Evolutionary conservation across 2,329 filamentous ascomycete species (phyloP).

Genomic region (Aspergillus arachidicola): DNA sequence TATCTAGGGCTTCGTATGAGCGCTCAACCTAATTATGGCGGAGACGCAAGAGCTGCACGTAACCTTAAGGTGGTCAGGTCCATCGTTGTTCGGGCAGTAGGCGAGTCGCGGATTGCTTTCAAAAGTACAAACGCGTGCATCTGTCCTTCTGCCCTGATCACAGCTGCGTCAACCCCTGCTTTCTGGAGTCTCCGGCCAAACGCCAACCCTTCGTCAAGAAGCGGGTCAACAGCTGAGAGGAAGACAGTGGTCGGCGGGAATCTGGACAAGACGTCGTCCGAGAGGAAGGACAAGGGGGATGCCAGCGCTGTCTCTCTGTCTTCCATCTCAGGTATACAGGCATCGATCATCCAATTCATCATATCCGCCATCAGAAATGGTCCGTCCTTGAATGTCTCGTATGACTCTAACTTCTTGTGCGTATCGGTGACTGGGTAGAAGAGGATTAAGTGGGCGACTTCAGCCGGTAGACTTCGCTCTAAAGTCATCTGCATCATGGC

Average conservation of each 20-base stretch:
- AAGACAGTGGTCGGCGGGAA: conserved; percentile 15
- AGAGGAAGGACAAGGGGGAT: conserved; percentile 7
- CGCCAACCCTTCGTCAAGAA: conserved; percentile 13
- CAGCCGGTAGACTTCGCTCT: conserved; percentile 4
- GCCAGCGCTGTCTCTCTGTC: conserved; percentile 9
- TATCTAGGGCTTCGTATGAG: no score
- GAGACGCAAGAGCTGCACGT: no score
- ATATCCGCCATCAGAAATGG: conserved; percentile 10
- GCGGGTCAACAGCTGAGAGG: conserved; percentile 9
- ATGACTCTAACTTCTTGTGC: conserved; percentile 8
- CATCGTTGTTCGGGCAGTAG: conserved; percentile 11
- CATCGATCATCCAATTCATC: conserved; percentile 16
- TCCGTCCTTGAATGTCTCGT: conserved; percentile 10
- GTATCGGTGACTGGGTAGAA: conserved; percentile 15
- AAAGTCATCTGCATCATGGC: conserved; percentile 10
- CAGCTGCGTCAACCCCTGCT: conserved; percentile 12
- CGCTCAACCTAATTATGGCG: no score
- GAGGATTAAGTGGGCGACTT: conserved; percentile 9
- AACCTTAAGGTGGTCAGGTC: not conserved
- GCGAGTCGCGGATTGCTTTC: conserved; percentile 11
- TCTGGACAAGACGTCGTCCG: conserved; percentile 8
- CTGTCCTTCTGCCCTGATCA: conserved; percentile 15
- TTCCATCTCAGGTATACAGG: conserved; percentile 9
- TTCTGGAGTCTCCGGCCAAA: conserved; percentile 14
- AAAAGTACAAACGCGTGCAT: conserved; percentile 17